Evolutionary conservation across 768 basidiomycete species (phyloP).

Genomic region (Boletus coccyginus): DNA sequence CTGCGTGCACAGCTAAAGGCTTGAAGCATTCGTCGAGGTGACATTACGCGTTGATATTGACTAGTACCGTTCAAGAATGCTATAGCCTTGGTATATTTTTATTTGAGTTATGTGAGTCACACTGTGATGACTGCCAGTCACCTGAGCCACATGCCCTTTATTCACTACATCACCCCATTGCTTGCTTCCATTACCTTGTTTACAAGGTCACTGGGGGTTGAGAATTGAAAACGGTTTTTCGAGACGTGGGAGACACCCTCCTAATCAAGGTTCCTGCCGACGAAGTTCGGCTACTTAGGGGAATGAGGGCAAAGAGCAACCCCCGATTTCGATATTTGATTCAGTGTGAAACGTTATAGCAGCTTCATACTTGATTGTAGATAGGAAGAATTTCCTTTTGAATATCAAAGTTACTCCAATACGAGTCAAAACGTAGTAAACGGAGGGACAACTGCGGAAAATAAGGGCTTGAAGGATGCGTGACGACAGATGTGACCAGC

Average conservation of each 20-base stretch:
- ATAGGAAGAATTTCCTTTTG: conserved; percentile 19
- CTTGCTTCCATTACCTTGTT: too few relatives aligned
- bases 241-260: too few relatives aligned
- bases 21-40: conserved; percentile 32
- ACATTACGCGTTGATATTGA: conserved; percentile 1
- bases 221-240: too few relatives aligned
- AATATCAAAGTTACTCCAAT: neutral
- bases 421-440: too few relatives aligned
- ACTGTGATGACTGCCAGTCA: neutral
- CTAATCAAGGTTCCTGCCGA: too few relatives aligned
- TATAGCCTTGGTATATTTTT: conserved; percentile 18
- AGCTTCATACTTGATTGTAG: conserved; percentile 14
- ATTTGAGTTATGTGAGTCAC: conserved; percentile 5
- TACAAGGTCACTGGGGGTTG: too few relatives aligned
- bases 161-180: conserved; percentile 68
- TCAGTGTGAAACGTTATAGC: conserved; percentile 15
- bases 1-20: conserved; percentile 80
- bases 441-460: too few relatives aligned
- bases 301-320: conserved; percentile 76
- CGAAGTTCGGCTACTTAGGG: too few relatives aligned
- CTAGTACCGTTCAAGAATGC: conserved; percentile 19
- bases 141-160: conserved; percentile 43
- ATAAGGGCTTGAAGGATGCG: too few relatives aligned
- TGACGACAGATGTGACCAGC: too few relatives aligned
- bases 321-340: conserved; percentile 11